Evolutionary conservation across 305 asterid genomes (phyloP).

Genomic region (Withania somnifera): DNA sequence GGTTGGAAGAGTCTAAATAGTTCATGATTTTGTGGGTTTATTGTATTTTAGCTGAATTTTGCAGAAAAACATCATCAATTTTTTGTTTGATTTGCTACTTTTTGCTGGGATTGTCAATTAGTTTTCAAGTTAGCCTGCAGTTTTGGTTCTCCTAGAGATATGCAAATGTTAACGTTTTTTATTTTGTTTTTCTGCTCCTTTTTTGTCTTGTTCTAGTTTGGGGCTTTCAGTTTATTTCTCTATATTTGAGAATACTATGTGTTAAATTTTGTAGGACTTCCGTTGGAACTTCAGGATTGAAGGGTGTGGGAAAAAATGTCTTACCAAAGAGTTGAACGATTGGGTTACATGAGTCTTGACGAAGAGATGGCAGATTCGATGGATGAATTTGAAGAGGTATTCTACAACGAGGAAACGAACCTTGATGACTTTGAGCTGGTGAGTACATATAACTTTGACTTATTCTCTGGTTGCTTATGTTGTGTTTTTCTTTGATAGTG

Average conservation of each 20-base stretch:
- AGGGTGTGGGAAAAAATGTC: background rate
- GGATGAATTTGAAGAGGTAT: constrained; percentile 1
- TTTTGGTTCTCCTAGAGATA: background rate
- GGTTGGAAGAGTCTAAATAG: background rate
- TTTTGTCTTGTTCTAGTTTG: background rate
- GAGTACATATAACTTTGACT: background rate
- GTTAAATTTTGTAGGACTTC: background rate
- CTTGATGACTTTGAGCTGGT: constrained; percentile 1
- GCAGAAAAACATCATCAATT: background rate
- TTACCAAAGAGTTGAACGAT: background rate
- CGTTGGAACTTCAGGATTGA: background rate
- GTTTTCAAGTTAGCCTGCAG: background rate
- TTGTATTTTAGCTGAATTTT: background rate
- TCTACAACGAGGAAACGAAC: background rate
- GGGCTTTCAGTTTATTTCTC: background rate
- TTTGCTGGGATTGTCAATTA: background rate
- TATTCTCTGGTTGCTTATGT: background rate
- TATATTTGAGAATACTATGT: background rate
- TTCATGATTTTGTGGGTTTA: background rate
- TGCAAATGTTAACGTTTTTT: background rate
- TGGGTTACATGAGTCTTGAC: constrained; percentile 1
- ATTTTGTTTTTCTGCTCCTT: background rate
- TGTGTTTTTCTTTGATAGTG: background rate
- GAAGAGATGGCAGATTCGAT: constrained; percentile 3
- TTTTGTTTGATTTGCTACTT: background rate